These are phyloP conservation scores for Penicillium daleae DNA, from an alignment of 495 filamentous ascomycete species.

Conservation along the genomic window DNA sequence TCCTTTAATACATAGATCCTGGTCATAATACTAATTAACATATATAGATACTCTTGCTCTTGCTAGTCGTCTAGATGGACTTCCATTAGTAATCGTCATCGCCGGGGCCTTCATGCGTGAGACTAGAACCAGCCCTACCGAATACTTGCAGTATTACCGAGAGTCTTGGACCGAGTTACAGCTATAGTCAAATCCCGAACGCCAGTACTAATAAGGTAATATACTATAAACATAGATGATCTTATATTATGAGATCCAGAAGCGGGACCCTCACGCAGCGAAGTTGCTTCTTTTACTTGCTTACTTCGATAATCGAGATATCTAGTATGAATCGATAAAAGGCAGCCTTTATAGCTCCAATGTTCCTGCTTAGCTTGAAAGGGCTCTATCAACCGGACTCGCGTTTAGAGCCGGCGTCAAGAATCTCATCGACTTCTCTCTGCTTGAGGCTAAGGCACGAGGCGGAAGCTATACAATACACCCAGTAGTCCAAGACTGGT, in stretches of 20 bases:
- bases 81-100: slow-evolving; percentile 47
- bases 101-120: slow-evolving; percentile 47
- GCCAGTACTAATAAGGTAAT: slow-evolving; percentile 38
- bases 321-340: slow-evolving; percentile 42
- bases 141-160: slow-evolving; percentile 47
- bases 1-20: neutral
- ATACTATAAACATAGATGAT: slow-evolving; percentile 51
- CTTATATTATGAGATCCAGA: slow-evolving; percentile 43
- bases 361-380: slow-evolving; percentile 33
- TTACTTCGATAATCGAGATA: slow-evolving; percentile 53
- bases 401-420: slow-evolving; percentile 33
- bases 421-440: slow-evolving; percentile 37
- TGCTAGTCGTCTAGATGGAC: slow-evolving; percentile 37
- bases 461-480: slow-evolving; percentile 36
- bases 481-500: slow-evolving; percentile 42
- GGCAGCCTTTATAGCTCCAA: slow-evolving; percentile 13
- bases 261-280: slow-evolving; percentile 37
- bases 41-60: slow-evolving; percentile 29
- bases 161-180: slow-evolving; percentile 43
- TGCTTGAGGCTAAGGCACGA: slow-evolving; percentile 32
- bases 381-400: slow-evolving; percentile 28
- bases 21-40: slow-evolving; percentile 23
- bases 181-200: slow-evolving; percentile 31
- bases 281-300: slow-evolving; percentile 49
- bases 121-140: slow-evolving; percentile 32